Percentiles rank a stretch among this genome's conserved stretches.
Evolutionary conservation across 1,284 basidiomycete species (phyloP).

Genomic region (Inonotus obliquus): DNA sequence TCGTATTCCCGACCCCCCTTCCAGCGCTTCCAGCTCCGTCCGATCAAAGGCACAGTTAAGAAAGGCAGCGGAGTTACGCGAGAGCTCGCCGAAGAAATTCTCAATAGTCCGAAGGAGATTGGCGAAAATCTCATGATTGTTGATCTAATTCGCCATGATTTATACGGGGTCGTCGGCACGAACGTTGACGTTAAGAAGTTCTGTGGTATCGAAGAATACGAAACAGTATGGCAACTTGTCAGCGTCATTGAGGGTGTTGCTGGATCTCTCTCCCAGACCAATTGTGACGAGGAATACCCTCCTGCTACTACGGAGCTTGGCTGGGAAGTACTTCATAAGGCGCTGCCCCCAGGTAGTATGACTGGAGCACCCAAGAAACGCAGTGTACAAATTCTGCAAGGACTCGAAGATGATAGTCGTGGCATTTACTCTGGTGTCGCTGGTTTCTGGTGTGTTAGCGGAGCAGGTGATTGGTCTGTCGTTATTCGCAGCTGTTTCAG

Average conservation of each 20-base stretch:
- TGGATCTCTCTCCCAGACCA: conserved; percentile 25
- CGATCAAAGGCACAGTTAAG: conserved; percentile 90
- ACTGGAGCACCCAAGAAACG: conserved; percentile 96
- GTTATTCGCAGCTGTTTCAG: conserved; percentile 92
- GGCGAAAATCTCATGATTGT: conserved; percentile 99
- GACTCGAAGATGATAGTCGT: conserved; percentile 69
- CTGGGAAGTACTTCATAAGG: conserved; percentile 74
- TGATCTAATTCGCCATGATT: conserved; percentile 91
- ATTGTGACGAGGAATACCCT: conserved; percentile 29
- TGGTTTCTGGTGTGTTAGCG: conserved; percentile 89
- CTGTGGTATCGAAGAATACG: conserved; percentile 88
- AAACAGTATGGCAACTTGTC: conserved; percentile 95
- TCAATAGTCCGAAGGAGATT: conserved; percentile 86
- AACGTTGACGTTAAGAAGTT: conserved; percentile 82
- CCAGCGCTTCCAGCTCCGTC: conserved; percentile 77
- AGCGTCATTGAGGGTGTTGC: conserved; percentile 80
- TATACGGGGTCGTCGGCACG: conserved; percentile 73
- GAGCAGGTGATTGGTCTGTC: conserved; percentile 91
- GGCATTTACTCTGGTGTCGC: conserved; percentile 92
- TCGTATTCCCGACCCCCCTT: conserved; percentile 70
- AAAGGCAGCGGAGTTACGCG: conserved; percentile 62
- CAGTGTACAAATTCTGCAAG: conserved; percentile 85
- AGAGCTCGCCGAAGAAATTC: conserved; percentile 54
- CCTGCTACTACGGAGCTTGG: conserved; percentile 45
- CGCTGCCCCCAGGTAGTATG: conserved; percentile 97